Percentiles rank a stretch among this genome's conserved stretches.
Conservation (phyloP, 768 basidiomycete species). For the Saitozyma sp. region DNA sequence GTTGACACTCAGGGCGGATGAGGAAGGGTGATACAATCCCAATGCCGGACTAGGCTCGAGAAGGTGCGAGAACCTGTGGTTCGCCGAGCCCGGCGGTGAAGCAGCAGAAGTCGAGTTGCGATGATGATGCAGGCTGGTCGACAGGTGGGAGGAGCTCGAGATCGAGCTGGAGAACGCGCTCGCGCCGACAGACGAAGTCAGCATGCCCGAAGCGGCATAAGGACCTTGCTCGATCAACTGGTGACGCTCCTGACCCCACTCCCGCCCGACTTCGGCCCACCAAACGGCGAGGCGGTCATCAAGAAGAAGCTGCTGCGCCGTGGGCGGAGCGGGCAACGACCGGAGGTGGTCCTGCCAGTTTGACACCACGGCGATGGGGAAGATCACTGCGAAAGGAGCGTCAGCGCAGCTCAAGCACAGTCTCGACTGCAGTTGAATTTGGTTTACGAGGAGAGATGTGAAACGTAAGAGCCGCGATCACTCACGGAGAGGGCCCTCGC, state of each 20-base stretch:
- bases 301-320: conserved; percentile 22
- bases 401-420: background rate
- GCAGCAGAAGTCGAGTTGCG: no score
- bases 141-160: no score
- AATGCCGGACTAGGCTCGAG: conserved; percentile 3
- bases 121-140: no score
- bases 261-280: conserved; percentile 36
- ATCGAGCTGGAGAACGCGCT: background rate
- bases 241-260: conserved; percentile 39
- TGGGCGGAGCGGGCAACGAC: conserved; percentile 9
- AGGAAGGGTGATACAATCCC: conserved; percentile 1
- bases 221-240: conserved; percentile 19
- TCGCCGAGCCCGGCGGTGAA: background rate
- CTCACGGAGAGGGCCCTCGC: conserved; percentile 45
- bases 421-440: no score
- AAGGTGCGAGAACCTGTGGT: background rate
- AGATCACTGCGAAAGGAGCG: conserved; percentile 28
- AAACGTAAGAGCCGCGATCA: background rate
- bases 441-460: conserved; percentile 1
- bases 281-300: conserved; percentile 32
- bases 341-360: conserved; percentile 47
- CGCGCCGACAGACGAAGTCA: background rate
- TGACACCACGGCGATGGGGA: conserved; percentile 43
- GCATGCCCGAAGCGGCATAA: conserved; percentile 10
- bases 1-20: no score